A percentile compares a stretch with the other conserved stretches of the same genome.
Evolutionary conservation across 176 grass and related monocot genomes (phyloP).

Genomic region (Chloris gayana): DNA sequence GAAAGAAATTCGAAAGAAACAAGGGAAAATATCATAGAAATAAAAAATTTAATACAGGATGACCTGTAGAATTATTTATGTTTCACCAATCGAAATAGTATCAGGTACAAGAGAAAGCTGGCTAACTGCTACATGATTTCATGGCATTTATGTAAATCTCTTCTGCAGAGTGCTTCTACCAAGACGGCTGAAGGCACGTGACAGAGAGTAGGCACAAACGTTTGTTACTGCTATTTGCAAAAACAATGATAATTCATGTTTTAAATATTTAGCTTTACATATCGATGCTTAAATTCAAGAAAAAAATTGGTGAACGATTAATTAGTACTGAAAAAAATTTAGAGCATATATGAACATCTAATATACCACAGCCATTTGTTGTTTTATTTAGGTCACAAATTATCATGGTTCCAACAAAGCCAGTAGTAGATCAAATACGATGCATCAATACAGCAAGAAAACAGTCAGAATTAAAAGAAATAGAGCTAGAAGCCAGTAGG

Average conservation of each 20-base stretch:
- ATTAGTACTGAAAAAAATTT: background rate
- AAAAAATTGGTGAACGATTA: background rate
- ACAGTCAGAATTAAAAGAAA: background rate
- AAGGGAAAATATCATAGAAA: background rate
- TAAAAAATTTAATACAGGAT: background rate
- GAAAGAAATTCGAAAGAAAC: background rate
- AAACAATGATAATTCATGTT: background rate
- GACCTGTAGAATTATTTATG: background rate
- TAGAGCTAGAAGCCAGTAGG: conserved; percentile 2
- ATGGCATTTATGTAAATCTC: background rate
- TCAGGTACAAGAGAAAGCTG: background rate
- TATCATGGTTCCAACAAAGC: background rate
- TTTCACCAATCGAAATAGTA: background rate
- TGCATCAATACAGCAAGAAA: background rate
- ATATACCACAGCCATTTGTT: background rate
- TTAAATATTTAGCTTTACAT: background rate
- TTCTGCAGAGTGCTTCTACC: no score
- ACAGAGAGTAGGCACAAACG: background rate
- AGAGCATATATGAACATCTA: background rate
- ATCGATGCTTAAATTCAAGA: background rate
- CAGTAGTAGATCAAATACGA: conserved; percentile 21
- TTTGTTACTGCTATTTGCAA: background rate
- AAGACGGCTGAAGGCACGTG: background rate
- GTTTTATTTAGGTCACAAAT: background rate
- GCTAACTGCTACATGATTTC: background rate